Evolutionary conservation across 2,329 filamentous ascomycete species (phyloP).

Genomic region (Elsinoe batatas): DNA sequence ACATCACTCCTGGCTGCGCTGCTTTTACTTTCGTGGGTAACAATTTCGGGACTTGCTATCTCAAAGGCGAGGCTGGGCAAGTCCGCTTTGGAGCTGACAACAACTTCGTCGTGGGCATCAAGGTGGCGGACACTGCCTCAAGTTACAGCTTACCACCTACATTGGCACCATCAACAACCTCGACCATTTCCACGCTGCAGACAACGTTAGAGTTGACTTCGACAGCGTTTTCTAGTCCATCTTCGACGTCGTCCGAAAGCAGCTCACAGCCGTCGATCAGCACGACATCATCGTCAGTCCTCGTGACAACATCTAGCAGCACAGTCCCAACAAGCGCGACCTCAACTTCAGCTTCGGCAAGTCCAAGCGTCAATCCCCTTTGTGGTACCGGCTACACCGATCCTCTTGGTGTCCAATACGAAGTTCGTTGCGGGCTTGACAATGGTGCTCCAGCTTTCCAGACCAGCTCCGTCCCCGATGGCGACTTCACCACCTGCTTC

Average conservation of each 20-base stretch:
- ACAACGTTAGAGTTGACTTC: conserved; percentile 14
- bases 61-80: conserved; percentile 13
- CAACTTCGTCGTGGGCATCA: conserved; percentile 15
- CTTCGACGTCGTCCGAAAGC: background rate
- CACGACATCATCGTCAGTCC: conserved; percentile 8
- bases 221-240: conserved; percentile 3
- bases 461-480: background rate
- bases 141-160: conserved; percentile 13
- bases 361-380: background rate
- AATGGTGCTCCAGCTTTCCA: conserved; percentile 9
- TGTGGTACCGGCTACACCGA: conserved; percentile 9
- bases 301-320: background rate
- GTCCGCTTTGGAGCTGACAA: background rate
- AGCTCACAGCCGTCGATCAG: background rate
- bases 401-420: conserved; percentile 8
- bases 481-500: conserved; percentile 18
- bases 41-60: conserved; percentile 14
- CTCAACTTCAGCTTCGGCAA: background rate
- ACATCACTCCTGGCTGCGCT: conserved; percentile 15
- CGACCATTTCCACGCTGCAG: conserved; percentile 10
- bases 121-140: background rate
- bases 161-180: conserved; percentile 3
- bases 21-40: conserved; percentile 15
- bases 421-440: conserved; percentile 1
- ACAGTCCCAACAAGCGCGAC: background rate